These are phyloP conservation scores for Dendryphion nanum DNA, from an alignment of 2,329 filamentous ascomycete species.

Conservation along the genomic window DNA sequence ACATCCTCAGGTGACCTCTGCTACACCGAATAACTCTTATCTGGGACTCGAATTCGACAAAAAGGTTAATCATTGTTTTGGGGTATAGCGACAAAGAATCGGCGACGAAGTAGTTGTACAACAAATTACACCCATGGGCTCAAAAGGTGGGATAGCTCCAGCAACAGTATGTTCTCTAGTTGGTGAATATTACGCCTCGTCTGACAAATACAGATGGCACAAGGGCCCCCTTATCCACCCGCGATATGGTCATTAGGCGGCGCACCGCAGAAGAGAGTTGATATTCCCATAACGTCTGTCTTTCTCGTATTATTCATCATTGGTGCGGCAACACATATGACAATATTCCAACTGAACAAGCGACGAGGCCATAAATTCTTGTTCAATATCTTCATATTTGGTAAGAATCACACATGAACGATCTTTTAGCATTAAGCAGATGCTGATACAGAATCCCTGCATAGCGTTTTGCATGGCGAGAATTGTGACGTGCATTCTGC, in stretches of 20 bases:
- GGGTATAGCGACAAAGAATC: no score
- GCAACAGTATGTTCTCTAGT: neutral
- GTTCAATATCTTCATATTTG: conserved; percentile 40
- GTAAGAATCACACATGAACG: no score
- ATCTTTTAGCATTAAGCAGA: no score
- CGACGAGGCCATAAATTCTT: conserved; percentile 43
- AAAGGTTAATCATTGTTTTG: no score
- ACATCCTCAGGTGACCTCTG: no score
- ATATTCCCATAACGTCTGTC: conserved; percentile 43
- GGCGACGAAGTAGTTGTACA: no score
- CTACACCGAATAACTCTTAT: no score
- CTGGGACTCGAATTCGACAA: no score
- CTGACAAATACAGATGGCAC: conserved; percentile 9
- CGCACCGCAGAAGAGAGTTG: conserved; percentile 30
- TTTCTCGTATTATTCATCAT: conserved; percentile 43
- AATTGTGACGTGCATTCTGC: conserved; percentile 40
- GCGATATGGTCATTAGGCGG: conserved; percentile 38
- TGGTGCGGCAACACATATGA: conserved; percentile 42
- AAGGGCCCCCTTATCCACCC: conserved; percentile 31
- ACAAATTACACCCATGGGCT: no score
- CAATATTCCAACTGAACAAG: conserved; percentile 41
- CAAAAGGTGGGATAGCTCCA: neutral
- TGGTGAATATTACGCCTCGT: neutral
- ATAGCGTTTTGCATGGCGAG: conserved; percentile 46
- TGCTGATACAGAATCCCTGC: neutral